phyloP scores from a whole-genome alignment of 2,329 filamentous ascomycete species.

The Xylariales sp. region DNA sequence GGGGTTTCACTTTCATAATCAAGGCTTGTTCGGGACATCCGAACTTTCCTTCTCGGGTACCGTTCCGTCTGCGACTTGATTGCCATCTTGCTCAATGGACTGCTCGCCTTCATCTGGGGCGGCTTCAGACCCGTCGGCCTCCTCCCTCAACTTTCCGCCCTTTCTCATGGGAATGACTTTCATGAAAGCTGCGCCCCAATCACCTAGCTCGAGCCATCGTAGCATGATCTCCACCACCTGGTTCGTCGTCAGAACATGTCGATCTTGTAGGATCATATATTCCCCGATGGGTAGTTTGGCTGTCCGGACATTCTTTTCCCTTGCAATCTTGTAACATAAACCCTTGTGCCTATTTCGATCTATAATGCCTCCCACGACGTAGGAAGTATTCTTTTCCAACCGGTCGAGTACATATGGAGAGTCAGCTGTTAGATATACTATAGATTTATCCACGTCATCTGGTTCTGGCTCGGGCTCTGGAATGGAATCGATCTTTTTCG shows the following conservation, averaged over 20 bases:
- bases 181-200: constrained; percentile 90
- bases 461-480: constrained; percentile 18
- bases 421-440: constrained; percentile 90
- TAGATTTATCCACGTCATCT: constrained; percentile 33
- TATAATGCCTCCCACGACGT: constrained; percentile 90
- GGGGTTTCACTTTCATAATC: too few relatives aligned
- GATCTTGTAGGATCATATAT: constrained; percentile 84
- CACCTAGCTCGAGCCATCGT: constrained; percentile 80
- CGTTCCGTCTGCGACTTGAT: too few relatives aligned
- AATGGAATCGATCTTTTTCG: constrained; percentile 21
- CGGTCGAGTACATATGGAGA: constrained; percentile 79
- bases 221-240: constrained; percentile 98
- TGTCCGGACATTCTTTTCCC: constrained; percentile 72
- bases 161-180: constrained; percentile 88
- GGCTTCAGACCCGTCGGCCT: constrained; percentile 13
- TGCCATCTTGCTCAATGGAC: constrained; percentile 1
- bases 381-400: constrained; percentile 82
- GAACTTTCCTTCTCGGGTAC: too few relatives aligned
- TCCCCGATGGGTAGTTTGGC: constrained; percentile 93
- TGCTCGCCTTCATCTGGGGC: constrained; percentile 8
- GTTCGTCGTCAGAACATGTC: constrained; percentile 85
- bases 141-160: constrained; percentile 62
- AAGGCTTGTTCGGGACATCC: too few relatives aligned
- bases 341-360: constrained; percentile 97
- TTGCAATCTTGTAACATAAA: constrained; percentile 80